Evolutionary conservation across 1,139 yeast species (phyloP), one percentile per base, ranked within the genome.

Genomic region (Keqinozyma sinolaborantium): DNA sequence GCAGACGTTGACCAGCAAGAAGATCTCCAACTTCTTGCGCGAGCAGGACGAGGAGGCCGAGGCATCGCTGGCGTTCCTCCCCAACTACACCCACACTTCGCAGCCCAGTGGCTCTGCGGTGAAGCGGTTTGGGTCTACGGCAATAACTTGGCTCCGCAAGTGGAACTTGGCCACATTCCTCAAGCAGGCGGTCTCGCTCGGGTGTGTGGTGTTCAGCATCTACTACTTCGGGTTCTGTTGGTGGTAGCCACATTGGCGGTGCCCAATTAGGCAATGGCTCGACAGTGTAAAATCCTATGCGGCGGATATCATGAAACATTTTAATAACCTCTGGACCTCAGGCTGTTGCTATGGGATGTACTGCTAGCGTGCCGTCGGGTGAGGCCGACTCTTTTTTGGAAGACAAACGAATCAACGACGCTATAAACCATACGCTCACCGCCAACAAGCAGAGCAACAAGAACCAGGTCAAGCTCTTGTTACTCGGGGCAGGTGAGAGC

Each of bases 401-500:
- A 38, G 75, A 70, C 34, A 70, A 69, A 41, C 58, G 62, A 30
- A 70, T 79, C 18, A 78, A 81, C 41, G 84, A 79, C 45, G 79
- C 75, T 8, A 82, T 86, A 32, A 94, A 85, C 43, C 81, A 77
- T 45, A 67, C 78, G 26, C 57, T 85, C 39, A 72, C 70, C 41
- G 62, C 68, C 44, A 76, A 73, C 37, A 72, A 72, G 42, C 75
- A 71, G 40, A 62, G 65, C 36, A 77, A 54, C 25, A 58, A 56
- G 35, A 54, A 59, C 24, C 82, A 73, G 45, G 71, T 80, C 33
- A 83, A 83, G 51, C 64, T 90, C 37, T 59, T 90, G 29, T 61
- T 88, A 13, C 60, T 88, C 18, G 98, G 98, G 16, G 90, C 97
- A 0, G 98, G 98, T 5, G 99, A 92, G 58, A 80, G 92, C 34